Conservation (phyloP, 257 asterid species). For the Rubia yunnanensis region DNA sequence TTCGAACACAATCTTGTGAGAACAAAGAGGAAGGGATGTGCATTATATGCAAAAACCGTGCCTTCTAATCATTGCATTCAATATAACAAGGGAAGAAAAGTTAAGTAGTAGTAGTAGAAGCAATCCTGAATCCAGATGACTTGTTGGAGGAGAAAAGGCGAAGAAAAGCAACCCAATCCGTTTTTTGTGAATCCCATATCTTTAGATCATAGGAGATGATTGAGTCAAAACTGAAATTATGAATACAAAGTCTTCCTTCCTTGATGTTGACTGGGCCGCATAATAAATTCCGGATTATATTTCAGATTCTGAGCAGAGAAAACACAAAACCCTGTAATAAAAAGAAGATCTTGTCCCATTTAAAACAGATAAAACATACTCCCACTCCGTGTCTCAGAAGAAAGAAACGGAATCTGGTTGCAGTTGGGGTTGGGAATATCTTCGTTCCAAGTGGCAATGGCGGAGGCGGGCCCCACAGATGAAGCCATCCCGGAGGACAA, state of each 20-base stretch:
- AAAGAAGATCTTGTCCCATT: background rate
- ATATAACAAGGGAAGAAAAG: background rate
- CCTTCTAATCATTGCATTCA: slow-evolving; percentile 2
- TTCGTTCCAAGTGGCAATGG: background rate
- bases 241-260: background rate
- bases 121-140: slow-evolving; percentile 3
- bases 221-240: background rate
- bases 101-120: background rate
- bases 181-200: background rate
- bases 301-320: background rate
- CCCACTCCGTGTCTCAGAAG: background rate
- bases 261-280: background rate
- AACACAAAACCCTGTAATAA: no score
- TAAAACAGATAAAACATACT: background rate
- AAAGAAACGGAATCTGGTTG: background rate
- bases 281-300: background rate
- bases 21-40: background rate
- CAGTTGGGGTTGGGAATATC: no score
- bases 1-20: background rate
- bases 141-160: background rate
- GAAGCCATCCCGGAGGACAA: background rate
- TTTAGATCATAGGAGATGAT: background rate
- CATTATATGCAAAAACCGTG: background rate
- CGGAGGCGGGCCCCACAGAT: background rate
- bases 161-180: background rate